phyloP scores from a whole-genome alignment of 2,329 filamentous ascomycete species.

The Fusarium sarcochroum region DNA sequence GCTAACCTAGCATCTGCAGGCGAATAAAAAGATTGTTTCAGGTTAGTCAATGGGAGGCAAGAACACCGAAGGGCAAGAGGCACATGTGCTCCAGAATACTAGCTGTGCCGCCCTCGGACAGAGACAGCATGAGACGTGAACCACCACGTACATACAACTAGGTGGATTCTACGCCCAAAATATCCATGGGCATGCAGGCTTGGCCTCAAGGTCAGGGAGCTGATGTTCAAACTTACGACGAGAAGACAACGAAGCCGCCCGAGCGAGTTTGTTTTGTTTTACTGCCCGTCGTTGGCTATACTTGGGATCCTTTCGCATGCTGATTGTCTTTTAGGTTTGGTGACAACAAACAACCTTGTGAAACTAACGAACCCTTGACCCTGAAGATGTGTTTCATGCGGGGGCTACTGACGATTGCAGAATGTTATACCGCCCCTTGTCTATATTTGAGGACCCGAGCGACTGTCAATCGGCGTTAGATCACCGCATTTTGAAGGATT shows the following conservation, averaged over 20 bases:
- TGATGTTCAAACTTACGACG: neutral
- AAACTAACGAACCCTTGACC: slow-evolving; percentile 28
- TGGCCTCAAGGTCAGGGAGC: neutral
- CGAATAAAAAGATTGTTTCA: slow-evolving; percentile 46
- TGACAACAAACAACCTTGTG: slow-evolving; percentile 16
- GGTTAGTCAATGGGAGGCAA: slow-evolving; percentile 39
- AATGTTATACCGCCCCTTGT: slow-evolving; percentile 27
- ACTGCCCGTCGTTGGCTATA: neutral
- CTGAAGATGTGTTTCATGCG: slow-evolving; percentile 39
- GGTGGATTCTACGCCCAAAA: slow-evolving; percentile 16
- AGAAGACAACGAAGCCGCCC: neutral
- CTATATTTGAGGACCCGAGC: slow-evolving; percentile 23
- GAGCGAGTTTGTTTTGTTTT: neutral
- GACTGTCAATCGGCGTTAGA: slow-evolving; percentile 7
- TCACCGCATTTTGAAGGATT: slow-evolving; percentile 7
- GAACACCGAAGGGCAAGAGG: slow-evolving; percentile 22
- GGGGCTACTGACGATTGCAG: slow-evolving; percentile 20
- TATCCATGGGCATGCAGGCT: neutral
- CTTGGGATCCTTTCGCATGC: slow-evolving; percentile 19
- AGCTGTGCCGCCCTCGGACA: slow-evolving; percentile 29
- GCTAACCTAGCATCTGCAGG: slow-evolving; percentile 45
- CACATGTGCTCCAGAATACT: slow-evolving; percentile 18
- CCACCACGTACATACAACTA: neutral
- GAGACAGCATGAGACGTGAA: slow-evolving; percentile 16
- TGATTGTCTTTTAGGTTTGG: slow-evolving; percentile 26